These are phyloP conservation scores for Aspergillus japonicus DNA, from an alignment of 2,329 filamentous ascomycete genomes.

Conservation along the genomic window DNA sequence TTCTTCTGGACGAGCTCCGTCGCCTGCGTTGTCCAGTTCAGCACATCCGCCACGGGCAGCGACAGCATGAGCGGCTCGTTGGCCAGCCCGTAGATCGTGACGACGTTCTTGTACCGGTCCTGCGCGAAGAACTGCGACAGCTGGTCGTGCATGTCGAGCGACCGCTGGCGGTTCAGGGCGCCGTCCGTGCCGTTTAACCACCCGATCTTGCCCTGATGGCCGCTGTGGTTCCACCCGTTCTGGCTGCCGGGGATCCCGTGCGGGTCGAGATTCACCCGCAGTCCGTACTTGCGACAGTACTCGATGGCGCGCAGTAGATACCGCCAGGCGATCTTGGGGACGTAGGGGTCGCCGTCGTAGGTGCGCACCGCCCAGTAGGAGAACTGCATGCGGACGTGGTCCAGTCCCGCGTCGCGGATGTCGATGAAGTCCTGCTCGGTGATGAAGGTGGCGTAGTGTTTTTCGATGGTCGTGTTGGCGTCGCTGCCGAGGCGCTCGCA, in stretches of 20 bases:
- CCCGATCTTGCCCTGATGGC: slow-evolving; percentile 72
- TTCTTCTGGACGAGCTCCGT: slow-evolving; percentile 72
- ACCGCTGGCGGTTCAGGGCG: slow-evolving; percentile 71
- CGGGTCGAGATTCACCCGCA: slow-evolving; percentile 89
- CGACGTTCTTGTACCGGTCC: slow-evolving; percentile 84
- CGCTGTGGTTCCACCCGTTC: slow-evolving; percentile 98
- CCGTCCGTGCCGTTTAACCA: slow-evolving; percentile 95
- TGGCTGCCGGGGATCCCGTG: slow-evolving; percentile 91
- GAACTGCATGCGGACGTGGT: slow-evolving; percentile 94
- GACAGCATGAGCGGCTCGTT: slow-evolving; percentile 90
- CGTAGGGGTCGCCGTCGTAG: slow-evolving; percentile 83
- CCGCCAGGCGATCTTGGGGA: slow-evolving; percentile 83
- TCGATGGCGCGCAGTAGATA: slow-evolving; percentile 92
- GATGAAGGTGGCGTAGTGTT: slow-evolving; percentile 88
- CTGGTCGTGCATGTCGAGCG: slow-evolving; percentile 81
- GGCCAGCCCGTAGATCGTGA: slow-evolving; percentile 88
- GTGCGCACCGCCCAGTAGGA: slow-evolving; percentile 91
- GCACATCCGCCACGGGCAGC: slow-evolving; percentile 64
- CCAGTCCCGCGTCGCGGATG: slow-evolving; percentile 82
- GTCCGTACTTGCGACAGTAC: slow-evolving; percentile 85
- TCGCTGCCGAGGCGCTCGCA: slow-evolving; percentile 66
- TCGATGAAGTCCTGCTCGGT: slow-evolving; percentile 79
- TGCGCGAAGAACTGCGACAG: slow-evolving; percentile 92
- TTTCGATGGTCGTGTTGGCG: slow-evolving; percentile 70
- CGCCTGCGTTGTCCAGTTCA: slow-evolving; percentile 76